Evolutionary conservation across 345 rosid genomes (phyloP), one percentile per base, ranked within the genome.

Genomic region (Sonneratia caseolaris): DNA sequence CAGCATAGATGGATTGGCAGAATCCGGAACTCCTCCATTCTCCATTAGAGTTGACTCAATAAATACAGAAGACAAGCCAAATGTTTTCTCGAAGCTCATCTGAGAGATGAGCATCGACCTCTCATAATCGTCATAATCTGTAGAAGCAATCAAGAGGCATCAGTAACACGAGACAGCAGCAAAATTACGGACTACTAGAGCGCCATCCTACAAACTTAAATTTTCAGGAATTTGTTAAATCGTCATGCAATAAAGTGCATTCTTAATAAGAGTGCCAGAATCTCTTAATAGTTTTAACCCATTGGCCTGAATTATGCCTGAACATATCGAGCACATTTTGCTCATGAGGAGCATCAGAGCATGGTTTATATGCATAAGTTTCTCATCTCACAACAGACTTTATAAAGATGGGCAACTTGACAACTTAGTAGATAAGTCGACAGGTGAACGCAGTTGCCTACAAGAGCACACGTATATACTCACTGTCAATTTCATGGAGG

Each of bases 101-200:
- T 89, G 93, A 38, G 99, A 95, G 69, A 95, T 89, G 71, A 95
- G 85, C 97, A 95, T 92, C 13, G 99, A 90, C 71, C 96, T 89
- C 69, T 95, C 99, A 67, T 92, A 72, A 73, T 92, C 99, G 72
- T 95, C 93, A 71, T 90, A 95, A 84, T 86, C 96, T 88, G 89
- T 78, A 78, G 57, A 32, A 24, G 59, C 10, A 70, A 15, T 13
- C 10, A 13, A 62, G 12, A 62, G 19, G 32, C 66, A 62, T n/a
- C 16, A 62, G 27, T 35, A 62, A 27, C 36, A 62, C 3, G 14
- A 62, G 38, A 62, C 19, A 62, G 38, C 37, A 32, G 32, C 37
- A 10, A 35, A 62, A 22, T 4, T 55, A 55, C 24, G 21, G 19
- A 24, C 5, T 24, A 56, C n/a, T 56, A 59, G 35, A 18, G 35